Conservation (phyloP, 1,284 basidiomycete genomes). For the Irpex sp. region DNA sequence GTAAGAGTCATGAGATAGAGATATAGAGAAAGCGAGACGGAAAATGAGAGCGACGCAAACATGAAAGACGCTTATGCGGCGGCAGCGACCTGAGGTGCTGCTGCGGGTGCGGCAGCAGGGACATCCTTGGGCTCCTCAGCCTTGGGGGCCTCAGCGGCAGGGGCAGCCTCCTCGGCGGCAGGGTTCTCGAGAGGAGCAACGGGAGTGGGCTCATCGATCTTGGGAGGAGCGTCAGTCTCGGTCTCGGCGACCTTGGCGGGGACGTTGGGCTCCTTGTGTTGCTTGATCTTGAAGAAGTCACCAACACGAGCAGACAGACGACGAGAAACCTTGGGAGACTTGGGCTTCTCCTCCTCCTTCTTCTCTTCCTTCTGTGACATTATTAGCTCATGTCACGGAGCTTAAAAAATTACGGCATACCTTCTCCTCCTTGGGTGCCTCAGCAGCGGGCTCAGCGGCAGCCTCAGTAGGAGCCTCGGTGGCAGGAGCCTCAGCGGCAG, state of each 20-base stretch:
- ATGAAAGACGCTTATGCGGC: conserved; percentile 45
- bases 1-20: conserved; percentile 44
- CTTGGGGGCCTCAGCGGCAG: conserved; percentile 32
- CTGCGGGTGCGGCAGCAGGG: conserved; percentile 27
- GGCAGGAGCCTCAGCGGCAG: conserved; percentile 19
- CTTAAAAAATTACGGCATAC: conserved; percentile 29
- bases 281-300: conserved; percentile 78
- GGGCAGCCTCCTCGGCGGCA: conserved; percentile 31
- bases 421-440: conserved; percentile 58
- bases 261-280: conserved; percentile 61
- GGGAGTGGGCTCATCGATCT: conserved; percentile 71
- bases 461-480: conserved; percentile 24
- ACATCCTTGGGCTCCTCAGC: conserved; percentile 33
- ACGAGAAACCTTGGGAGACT: conserved; percentile 61
- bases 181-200: conserved; percentile 77
- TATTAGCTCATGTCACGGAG: not conserved
- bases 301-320: conserved; percentile 75
- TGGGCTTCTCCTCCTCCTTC: conserved; percentile 43
- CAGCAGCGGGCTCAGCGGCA: conserved; percentile 1
- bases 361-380: conserved; percentile 42
- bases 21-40: conserved; percentile 22
- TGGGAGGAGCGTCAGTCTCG: conserved; percentile 78
- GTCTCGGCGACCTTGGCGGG: conserved; percentile 80
- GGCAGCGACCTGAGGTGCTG: conserved; percentile 43
- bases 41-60: conserved; percentile 18